Percentiles rank a stretch among this genome's conserved stretches.
phyloP scores from a whole-genome alignment of 129 eudicot species.

The Dittrichia graveolens region DNA sequence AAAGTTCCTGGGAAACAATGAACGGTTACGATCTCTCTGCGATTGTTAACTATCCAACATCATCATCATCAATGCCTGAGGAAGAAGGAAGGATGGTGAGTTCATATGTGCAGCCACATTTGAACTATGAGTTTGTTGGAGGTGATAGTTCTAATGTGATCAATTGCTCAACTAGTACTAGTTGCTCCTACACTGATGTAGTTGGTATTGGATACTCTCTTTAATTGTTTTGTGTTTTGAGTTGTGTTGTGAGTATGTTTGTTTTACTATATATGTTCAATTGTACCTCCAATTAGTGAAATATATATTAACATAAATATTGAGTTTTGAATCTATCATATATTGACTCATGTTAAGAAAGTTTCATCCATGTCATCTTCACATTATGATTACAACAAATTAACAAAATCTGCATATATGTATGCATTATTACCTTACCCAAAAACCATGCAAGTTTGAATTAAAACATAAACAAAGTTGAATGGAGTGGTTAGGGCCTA shows the following conservation, averaged over 20 bases:
- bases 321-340: constrained; percentile 4
- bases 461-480: constrained; percentile 5
- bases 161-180: constrained; percentile 36
- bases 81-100: constrained; percentile 43
- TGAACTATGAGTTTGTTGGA: constrained; percentile 32
- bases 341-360: not conserved
- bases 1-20: constrained; percentile 57
- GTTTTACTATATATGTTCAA: constrained; percentile 30
- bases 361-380: not conserved
- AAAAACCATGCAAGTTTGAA: not conserved
- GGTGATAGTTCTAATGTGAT: constrained; percentile 29
- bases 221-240: constrained; percentile 28
- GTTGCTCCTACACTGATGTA: constrained; percentile 52
- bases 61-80: constrained; percentile 23
- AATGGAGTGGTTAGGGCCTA: constrained; percentile 13
- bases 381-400: no score
- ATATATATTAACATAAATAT: constrained; percentile 28
- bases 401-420: no score
- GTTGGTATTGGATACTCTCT: constrained; percentile 59
- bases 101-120: constrained; percentile 23
- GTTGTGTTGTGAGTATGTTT: constrained; percentile 36
- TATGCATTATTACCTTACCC: not conserved
- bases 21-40: constrained; percentile 63
- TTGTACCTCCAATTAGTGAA: constrained; percentile 17
- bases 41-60: constrained; percentile 40